Base-by-base conservation (phyloP, 129 eudicot genomes). In the Helichrysum umbraculigerum region DNA sequence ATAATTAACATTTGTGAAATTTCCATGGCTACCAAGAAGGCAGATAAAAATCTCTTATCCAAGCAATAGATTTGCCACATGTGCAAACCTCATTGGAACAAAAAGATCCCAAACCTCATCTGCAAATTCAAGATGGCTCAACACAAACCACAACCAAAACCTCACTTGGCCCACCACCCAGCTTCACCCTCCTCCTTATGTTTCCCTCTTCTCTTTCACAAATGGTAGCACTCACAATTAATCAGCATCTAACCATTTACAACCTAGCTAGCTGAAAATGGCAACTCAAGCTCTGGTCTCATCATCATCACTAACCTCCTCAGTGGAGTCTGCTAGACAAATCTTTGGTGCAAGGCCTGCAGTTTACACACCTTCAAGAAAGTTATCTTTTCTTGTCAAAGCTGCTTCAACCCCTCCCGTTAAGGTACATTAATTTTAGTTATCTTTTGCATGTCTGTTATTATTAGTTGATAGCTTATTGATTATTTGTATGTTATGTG, bases 341-440 rank as follows among this genome's bases (percentile, higher is more conserved):
- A 79, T 89, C 52, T 83, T 91, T 70, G 94, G 89, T 54, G 81
- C 84, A 37, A 87, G 90, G 71, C 83, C 96, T 25, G 28, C 28
- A 4, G 6, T 77, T 19, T 80, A 50, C 10, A 82, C 96, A 68
- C 28, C 86, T 25, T 41, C 89, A 28, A 85, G 88, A 75, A 95
- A 81, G 87, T 84, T 74, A 59, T 88, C 96, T 56, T 95, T 91
- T 78, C 75, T 86, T 70, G 97, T 95, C 17, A 86, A 81, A 78
- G 96, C 99, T 71, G 81, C 92, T 66, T 76, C 99, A 67, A 84
- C 94, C 78, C 99, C 99, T 66, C 99, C 99, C 74, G 97, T 86
- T 72, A 95, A 95, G 97, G 99, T 95, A 61, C 74, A n/a, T n/a
- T n/a, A 6, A 8, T 35, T 41, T 7, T 25, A 72, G 19, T 5